Percentiles rank a stretch among this genome's conserved stretches.
These are phyloP conservation scores for Dovyalis caffra DNA, from an alignment of 345 rosid species.

Conservation along the genomic window DNA sequence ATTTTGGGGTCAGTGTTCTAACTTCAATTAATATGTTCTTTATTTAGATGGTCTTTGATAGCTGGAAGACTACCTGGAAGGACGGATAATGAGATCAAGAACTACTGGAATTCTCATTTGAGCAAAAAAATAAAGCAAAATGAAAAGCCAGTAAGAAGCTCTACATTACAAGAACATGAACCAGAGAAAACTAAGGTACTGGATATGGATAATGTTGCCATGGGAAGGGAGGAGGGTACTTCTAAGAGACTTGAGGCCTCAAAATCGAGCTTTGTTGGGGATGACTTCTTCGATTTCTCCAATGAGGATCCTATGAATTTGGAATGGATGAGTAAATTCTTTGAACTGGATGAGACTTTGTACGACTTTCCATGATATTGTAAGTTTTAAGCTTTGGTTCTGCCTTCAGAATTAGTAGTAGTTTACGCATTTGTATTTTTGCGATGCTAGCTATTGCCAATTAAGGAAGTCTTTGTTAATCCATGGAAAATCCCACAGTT, in stretches of 20 bases:
- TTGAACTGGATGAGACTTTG: constrained; percentile 38
- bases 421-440: background rate
- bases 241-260: constrained; percentile 4
- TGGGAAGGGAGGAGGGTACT: constrained; percentile 11
- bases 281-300: constrained; percentile 22
- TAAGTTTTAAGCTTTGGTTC: background rate
- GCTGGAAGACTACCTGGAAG: constrained; percentile 59
- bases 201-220: background rate
- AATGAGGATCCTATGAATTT: constrained; percentile 35
- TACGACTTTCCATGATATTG: constrained; percentile 12
- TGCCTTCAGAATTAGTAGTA: background rate
- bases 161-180: constrained; percentile 2
- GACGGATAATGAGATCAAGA: constrained; percentile 54
- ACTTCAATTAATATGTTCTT: background rate
- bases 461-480: background rate
- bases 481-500: background rate
- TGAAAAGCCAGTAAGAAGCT: constrained; percentile 18
- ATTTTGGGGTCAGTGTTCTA: background rate
- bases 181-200: constrained; percentile 1
- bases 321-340: constrained; percentile 44
- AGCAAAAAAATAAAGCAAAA: constrained; percentile 40
- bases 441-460: background rate
- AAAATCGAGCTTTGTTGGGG: constrained; percentile 13
- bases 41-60: constrained; percentile 53
- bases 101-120: constrained; percentile 57